These are phyloP conservation scores for Xerocomellus amylosporus DNA, from an alignment of 768 basidiomycete genomes.

Conservation along the genomic window DNA sequence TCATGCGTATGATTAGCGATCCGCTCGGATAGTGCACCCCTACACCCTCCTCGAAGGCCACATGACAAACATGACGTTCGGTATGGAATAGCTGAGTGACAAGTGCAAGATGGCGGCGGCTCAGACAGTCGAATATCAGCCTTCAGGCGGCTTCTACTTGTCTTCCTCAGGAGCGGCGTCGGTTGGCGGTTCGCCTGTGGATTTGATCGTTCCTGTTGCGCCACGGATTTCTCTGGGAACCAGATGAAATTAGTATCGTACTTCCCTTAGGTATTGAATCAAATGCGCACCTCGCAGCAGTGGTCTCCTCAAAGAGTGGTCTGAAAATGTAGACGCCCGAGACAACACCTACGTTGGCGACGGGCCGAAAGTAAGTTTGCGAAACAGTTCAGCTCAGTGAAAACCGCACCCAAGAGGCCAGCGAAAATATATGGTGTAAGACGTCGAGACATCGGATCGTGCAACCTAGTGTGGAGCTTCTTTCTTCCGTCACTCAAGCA, in stretches of 20 bases:
- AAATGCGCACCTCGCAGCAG: slow-evolving; percentile 14
- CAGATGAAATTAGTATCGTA: slow-evolving; percentile 1
- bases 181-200: slow-evolving; percentile 2
- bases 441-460: slow-evolving; percentile 35
- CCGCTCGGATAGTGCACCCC: slow-evolving; percentile 10
- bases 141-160: slow-evolving; percentile 9
- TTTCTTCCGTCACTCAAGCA: neutral
- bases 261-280: too few relatives aligned
- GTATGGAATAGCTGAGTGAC: neutral
- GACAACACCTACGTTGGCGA: slow-evolving; percentile 43
- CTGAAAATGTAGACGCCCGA: slow-evolving; percentile 70
- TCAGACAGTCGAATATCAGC: neutral
- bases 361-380: neutral
- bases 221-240: slow-evolving; percentile 12
- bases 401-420: slow-evolving; percentile 48
- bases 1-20: slow-evolving; percentile 7
- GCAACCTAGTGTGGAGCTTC: neutral
- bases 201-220: neutral
- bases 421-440: slow-evolving; percentile 54
- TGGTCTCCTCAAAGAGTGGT: slow-evolving; percentile 38
- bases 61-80: slow-evolving; percentile 8
- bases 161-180: slow-evolving; percentile 1
- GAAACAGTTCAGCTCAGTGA: neutral
- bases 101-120: neutral
- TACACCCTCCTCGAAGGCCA: slow-evolving; percentile 10